phyloP scores from a whole-genome alignment of 2,329 filamentous ascomycete genomes.

The Grosmannia huntii region DNA sequence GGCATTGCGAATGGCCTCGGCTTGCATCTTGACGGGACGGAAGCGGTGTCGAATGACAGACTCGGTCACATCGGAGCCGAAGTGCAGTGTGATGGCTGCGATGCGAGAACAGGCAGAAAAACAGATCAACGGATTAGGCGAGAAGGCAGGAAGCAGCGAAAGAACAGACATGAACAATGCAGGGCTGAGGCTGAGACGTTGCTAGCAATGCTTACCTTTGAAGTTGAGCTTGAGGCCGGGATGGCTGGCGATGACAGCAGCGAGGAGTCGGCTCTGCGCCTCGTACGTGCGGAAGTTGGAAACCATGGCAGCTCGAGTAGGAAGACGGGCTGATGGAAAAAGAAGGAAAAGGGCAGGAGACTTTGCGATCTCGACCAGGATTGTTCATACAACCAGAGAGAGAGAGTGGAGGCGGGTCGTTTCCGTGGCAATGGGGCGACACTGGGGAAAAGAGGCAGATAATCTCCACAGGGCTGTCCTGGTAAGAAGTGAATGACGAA shows the following conservation, averaged over 20 bases:
- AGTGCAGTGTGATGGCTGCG: slow-evolving; percentile 33
- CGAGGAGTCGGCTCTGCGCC: slow-evolving; percentile 44
- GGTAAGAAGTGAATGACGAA: background rate
- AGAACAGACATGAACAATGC: background rate
- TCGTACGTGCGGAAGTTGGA: slow-evolving; percentile 50
- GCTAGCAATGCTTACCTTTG: slow-evolving; percentile 35
- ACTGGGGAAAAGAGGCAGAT: background rate
- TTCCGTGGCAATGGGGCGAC: slow-evolving; percentile 1
- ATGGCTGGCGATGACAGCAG: slow-evolving; percentile 47
- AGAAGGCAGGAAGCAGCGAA: background rate
- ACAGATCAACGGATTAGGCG: background rate
- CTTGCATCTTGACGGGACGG: slow-evolving; percentile 31
- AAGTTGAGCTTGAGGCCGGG: slow-evolving; percentile 44
- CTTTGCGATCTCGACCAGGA: background rate
- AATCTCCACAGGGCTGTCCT: background rate
- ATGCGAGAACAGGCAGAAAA: slow-evolving; percentile 3
- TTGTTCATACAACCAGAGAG: background rate
- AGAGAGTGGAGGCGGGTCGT: background rate
- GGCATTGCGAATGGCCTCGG: slow-evolving; percentile 23
- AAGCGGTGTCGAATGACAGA: slow-evolving; percentile 38
- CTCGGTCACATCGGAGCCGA: slow-evolving; percentile 35
- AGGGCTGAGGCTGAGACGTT: background rate
- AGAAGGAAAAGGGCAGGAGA: background rate
- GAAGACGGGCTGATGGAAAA: background rate
- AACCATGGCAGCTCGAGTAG: slow-evolving; percentile 22